Evolutionary conservation across 2,329 filamentous ascomycete species (phyloP).

Genomic region (Exophiala xenobiotica): DNA sequence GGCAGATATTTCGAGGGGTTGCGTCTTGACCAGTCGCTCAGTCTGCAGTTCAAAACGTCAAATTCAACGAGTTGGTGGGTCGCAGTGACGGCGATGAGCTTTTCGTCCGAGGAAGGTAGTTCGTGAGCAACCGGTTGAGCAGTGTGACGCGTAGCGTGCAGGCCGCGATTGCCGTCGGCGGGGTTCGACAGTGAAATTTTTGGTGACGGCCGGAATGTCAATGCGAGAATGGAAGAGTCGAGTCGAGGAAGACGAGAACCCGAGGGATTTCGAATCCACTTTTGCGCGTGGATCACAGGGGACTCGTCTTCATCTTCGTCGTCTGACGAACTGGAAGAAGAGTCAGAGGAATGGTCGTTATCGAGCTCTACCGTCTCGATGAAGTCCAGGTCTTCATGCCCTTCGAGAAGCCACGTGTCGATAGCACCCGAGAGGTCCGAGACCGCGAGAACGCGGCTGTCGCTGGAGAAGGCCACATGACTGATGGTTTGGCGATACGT

Average conservation of each 20-base stretch:
- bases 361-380: constrained; percentile 38
- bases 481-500: constrained; percentile 74
- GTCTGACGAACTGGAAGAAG: constrained; percentile 19
- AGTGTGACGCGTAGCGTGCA: constrained; percentile 51
- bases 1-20: constrained; percentile 78
- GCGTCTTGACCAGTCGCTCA: constrained; percentile 81
- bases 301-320: constrained; percentile 51
- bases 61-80: constrained; percentile 73
- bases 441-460: constrained; percentile 74
- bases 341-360: constrained; percentile 12
- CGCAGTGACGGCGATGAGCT: constrained; percentile 61
- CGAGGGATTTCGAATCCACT: constrained; percentile 74
- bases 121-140: constrained; percentile 57
- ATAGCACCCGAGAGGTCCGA: constrained; percentile 82
- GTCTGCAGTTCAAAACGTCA: constrained; percentile 70
- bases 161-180: constrained; percentile 37
- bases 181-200: constrained; percentile 27
- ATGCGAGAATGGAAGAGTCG: constrained; percentile 61
- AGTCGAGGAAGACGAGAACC: constrained; percentile 69
- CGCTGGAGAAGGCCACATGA: constrained; percentile 73
- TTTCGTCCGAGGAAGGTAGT: constrained; percentile 53
- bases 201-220: constrained; percentile 63
- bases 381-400: constrained; percentile 52
- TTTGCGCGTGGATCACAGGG: constrained; percentile 57
- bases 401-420: constrained; percentile 77